Percentiles rank a stretch among this genome's conserved stretches.
These are phyloP conservation scores for Pulveroboletus sp. DNA, from an alignment of 768 basidiomycete genomes.

Conservation along the genomic window DNA sequence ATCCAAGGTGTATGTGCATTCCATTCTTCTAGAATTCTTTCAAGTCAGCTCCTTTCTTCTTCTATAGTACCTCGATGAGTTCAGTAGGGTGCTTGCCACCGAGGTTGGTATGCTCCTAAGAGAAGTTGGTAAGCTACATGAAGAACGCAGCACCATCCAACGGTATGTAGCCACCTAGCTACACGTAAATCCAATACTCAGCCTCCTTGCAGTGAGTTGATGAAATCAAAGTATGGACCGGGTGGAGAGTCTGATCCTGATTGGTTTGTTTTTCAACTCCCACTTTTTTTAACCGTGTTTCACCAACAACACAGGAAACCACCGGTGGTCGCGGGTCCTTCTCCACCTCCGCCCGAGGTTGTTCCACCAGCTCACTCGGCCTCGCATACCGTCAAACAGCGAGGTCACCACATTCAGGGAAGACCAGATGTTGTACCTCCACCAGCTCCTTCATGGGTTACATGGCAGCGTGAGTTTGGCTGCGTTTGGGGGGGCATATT, in stretches of 20 bases:
- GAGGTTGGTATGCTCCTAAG: constrained; percentile 75
- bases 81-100: constrained; percentile 67
- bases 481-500: constrained; percentile 2
- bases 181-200: constrained; percentile 2
- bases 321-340: constrained; percentile 32
- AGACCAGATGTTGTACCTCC: no score
- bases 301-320: constrained; percentile 49
- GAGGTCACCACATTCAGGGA: no score
- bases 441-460: constrained; percentile 50
- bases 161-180: constrained; percentile 43
- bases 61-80: constrained; percentile 70
- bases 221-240: constrained; percentile 77
- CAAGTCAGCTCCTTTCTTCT: not conserved
- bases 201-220: constrained; percentile 48
- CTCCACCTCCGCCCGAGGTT: no score
- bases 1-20: constrained; percentile 62
- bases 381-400: no score
- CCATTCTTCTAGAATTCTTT: not conserved
- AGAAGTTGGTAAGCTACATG: constrained; percentile 74
- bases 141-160: constrained; percentile 66
- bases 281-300: no score
- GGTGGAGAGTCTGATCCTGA: no score
- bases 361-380: no score
- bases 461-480: constrained; percentile 58
- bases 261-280: no score